These are phyloP conservation scores for Aureobasidium namibiae DNA, from an alignment of 2,329 filamentous ascomycete genomes.

Conservation along the genomic window DNA sequence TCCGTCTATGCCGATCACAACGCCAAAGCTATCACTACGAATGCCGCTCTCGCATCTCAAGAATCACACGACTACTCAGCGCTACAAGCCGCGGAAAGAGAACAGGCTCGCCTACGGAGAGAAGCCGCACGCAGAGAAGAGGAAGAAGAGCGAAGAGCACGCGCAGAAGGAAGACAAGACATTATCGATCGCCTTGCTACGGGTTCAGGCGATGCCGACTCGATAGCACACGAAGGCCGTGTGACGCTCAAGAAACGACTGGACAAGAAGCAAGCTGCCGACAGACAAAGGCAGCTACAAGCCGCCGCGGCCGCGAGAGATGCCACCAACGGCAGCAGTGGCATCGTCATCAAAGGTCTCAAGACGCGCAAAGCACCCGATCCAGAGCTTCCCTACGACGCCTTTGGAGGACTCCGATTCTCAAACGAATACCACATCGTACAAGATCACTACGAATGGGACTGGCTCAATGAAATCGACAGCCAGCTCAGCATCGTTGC, in stretches of 20 bases:
- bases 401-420: conserved; percentile 69
- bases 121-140: conserved; percentile 59
- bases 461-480: conserved; percentile 60
- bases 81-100: conserved; percentile 51
- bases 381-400: conserved; percentile 73
- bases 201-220: conserved; percentile 53
- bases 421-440: conserved; percentile 59
- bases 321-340: conserved; percentile 26
- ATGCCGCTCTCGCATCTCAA: conserved; percentile 39
- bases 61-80: conserved; percentile 40
- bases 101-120: conserved; percentile 56
- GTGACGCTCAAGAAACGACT: conserved; percentile 68
- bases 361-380: conserved; percentile 55
- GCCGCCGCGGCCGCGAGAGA: conserved; percentile 33
- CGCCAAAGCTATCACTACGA: conserved; percentile 46
- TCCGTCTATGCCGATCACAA: conserved; percentile 67
- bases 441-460: conserved; percentile 63
- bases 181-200: conserved; percentile 62
- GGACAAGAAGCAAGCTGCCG: conserved; percentile 45
- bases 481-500: conserved; percentile 59
- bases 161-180: conserved; percentile 56
- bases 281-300: conserved; percentile 33
- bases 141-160: conserved; percentile 58
- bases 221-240: conserved; percentile 45
- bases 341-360: conserved; percentile 66